These are phyloP conservation scores for Fusarium ramigenum DNA, from an alignment of 2,329 filamentous ascomycete genomes.

Conservation along the genomic window DNA sequence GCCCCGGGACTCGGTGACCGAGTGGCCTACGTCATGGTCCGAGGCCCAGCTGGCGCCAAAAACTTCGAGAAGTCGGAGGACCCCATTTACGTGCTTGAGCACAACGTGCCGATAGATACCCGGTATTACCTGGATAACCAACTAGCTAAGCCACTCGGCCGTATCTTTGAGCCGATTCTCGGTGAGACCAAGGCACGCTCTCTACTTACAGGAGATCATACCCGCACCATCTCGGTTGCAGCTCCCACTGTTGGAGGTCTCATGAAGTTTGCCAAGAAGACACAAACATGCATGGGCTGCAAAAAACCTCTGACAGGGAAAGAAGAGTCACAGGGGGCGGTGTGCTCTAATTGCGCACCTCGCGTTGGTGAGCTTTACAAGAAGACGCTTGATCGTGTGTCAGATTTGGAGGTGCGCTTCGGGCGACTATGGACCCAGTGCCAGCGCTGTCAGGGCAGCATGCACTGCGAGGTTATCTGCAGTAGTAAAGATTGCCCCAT, in stretches of 20 bases:
- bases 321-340: conserved; percentile 83
- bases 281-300: conserved; percentile 97
- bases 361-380: conserved; percentile 93
- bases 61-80: conserved; percentile 98
- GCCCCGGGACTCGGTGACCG: conserved; percentile 93
- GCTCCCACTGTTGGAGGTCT: conserved; percentile 90
- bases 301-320: conserved; percentile 91
- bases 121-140: conserved; percentile 99
- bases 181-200: conserved; percentile 91
- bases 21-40: conserved; percentile 98
- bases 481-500: conserved; percentile 96
- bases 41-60: conserved; percentile 86
- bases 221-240: conserved; percentile 90
- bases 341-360: conserved; percentile 86
- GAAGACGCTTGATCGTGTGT: conserved; percentile 86
- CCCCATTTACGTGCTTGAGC: conserved; percentile 94
- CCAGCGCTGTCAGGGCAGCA: conserved; percentile 95
- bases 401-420: conserved; percentile 92
- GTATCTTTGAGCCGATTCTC: conserved; percentile 98
- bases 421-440: conserved; percentile 97
- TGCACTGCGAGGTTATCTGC: conserved; percentile 99
- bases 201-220: conserved; percentile 91
- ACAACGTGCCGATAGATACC: conserved; percentile 97
- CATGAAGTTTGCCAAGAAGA: conserved; percentile 99
- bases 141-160: conserved; percentile 88